Conservation (phyloP, 768 basidiomycete species). For the Trametes elegans region DNA sequence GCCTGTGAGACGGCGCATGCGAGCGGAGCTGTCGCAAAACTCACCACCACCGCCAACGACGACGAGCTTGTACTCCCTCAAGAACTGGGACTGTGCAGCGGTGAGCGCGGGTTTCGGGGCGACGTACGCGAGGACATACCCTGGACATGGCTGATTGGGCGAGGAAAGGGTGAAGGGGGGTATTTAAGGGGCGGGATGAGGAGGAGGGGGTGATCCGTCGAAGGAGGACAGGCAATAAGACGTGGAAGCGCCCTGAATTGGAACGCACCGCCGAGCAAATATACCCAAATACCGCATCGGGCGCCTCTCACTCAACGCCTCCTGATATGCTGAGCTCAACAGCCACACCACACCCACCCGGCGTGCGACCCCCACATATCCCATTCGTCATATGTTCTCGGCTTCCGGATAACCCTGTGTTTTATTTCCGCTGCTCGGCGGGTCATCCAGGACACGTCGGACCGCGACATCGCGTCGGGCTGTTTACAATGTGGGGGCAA, state of each 20-base stretch:
- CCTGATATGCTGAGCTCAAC: too few species aligned
- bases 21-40: conserved; percentile 22
- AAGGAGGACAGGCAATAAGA: conserved; percentile 14
- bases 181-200: conserved; percentile 15
- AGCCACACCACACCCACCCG: too few species aligned
- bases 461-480: too few species aligned
- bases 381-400: too few species aligned
- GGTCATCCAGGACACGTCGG: too few species aligned
- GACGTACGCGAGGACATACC: conserved; percentile 22
- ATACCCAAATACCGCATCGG: conserved; percentile 12
- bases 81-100: conserved; percentile 67
- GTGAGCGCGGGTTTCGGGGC: background rate
- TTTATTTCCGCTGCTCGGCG: too few species aligned
- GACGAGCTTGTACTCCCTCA: conserved; percentile 97
- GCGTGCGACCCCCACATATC: too few species aligned
- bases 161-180: conserved; percentile 9
- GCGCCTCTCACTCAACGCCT: too few species aligned
- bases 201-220: conserved; percentile 19
- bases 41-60: conserved; percentile 97
- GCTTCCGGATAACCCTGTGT: background rate
- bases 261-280: conserved; percentile 10
- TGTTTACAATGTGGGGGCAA: too few species aligned
- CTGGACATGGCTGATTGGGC: conserved; percentile 30
- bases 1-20: background rate
- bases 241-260: conserved; percentile 17